Base-by-base conservation (phyloP, 2,329 filamentous ascomycete species). In the Didymella segeticola region DNA sequence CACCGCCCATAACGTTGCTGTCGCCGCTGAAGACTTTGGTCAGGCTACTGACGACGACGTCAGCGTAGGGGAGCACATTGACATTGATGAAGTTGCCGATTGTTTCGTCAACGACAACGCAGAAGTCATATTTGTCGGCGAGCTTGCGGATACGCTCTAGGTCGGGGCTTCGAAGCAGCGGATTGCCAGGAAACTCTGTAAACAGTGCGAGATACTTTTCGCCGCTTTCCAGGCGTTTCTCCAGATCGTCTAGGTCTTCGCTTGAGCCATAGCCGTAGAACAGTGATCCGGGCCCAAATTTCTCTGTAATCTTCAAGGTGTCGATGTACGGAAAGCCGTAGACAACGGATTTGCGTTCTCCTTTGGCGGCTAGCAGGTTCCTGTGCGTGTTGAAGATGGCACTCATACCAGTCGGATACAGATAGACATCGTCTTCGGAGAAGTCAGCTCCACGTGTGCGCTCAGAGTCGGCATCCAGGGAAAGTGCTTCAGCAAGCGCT, bases 291-390 rank as follows among this genome's bases (percentile, higher is more conserved):
- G 92, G 89, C 0, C 93, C 95, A 73, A 96, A 98, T 73, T 98
- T 99, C 72, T 98, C 82, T 5, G 98, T 79, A 43, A 97, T 91
- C 73, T 99, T 99, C 48, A 98, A 82, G 0, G 95, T 97, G 75
- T 99, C 95, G 46, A 97, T 91, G 66, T 99, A 99, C 0, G 95
- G 92, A 65, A 99, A 99, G n/a, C 95, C 95, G 68, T 91, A 97
- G 68, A 89, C 93, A 69, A 99, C 86, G 73, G 91, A 96, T 75
- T 90, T 89, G 55, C 84, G 70, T n/a, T 63, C 53, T 3, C 86
- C 86, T 30, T 87, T 84, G 0, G 85, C 82, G 45, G 80, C 78
- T 58, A 93, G 78, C 43, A 97, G 79, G 36, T 85, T 85, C 42
- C 89, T 86, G 71, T 99, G 95, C 0, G 90, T 83, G 64, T 91